These are phyloP conservation scores for Fusarium verrucosum DNA, from an alignment of 2,329 filamentous ascomycete genomes.

Conservation along the genomic window DNA sequence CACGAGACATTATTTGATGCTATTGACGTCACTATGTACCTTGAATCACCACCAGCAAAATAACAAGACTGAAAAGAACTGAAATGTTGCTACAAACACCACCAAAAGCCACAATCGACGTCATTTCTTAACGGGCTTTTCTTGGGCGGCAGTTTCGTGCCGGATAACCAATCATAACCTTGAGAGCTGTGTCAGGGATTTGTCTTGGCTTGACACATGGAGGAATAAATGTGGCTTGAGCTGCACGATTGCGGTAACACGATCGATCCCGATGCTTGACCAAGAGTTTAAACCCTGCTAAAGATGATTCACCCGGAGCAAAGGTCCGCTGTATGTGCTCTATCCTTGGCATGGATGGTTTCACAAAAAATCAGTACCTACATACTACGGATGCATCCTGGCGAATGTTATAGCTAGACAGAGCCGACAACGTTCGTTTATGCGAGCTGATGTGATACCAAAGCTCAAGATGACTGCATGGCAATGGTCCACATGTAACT, in stretches of 20 bases:
- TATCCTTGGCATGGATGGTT: neutral
- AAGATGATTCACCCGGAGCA: constrained; percentile 12
- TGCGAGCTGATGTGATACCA: neutral
- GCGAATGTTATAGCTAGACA: neutral
- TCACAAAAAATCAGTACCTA: too few species aligned
- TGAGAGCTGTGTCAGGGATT: neutral
- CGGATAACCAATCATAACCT: constrained; percentile 19
- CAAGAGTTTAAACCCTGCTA: constrained; percentile 14
- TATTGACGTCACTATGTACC: constrained; percentile 26
- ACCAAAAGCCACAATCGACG: constrained; percentile 31
- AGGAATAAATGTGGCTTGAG: constrained; percentile 26
- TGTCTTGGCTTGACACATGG: constrained; percentile 23
- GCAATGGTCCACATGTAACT: neutral
- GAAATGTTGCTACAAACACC: too few species aligned
- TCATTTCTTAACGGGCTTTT: constrained; percentile 18
- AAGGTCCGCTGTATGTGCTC: neutral
- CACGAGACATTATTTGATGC: neutral
- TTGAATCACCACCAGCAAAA: neutral
- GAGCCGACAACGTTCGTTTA: neutral
- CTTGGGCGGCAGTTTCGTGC: constrained; percentile 30
- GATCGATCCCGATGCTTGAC: neutral
- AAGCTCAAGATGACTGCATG: neutral
- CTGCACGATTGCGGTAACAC: neutral
- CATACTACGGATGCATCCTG: too few species aligned
- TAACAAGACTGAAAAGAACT: too few species aligned